A percentile compares a stretch with the other conserved stretches of the same genome.
phyloP scores from a whole-genome alignment of 1,284 basidiomycete genomes.

The Microbotryum intermedium region DNA sequence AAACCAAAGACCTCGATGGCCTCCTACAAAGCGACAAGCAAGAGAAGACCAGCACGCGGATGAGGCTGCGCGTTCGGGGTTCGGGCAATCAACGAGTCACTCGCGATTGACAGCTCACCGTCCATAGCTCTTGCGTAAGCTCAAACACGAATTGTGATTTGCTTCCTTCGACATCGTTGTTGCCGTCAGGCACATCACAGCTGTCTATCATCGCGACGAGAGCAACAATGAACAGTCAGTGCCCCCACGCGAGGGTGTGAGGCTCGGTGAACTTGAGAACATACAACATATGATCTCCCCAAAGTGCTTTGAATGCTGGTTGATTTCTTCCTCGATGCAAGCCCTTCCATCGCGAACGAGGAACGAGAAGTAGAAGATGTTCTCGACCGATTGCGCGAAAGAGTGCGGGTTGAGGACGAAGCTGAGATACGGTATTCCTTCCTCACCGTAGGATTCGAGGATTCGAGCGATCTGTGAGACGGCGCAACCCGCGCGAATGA shows the following conservation, averaged over 20 bases:
- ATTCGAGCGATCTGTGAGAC: slow-evolving; percentile 7
- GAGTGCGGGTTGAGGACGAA: slow-evolving; percentile 79
- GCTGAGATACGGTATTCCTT: slow-evolving; percentile 62
- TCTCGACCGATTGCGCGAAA: slow-evolving; percentile 86
- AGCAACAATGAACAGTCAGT: not conserved
- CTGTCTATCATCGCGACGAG: slow-evolving; percentile 6
- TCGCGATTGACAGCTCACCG: slow-evolving; percentile 45
- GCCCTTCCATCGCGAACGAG: slow-evolving; percentile 65
- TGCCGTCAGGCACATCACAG: slow-evolving; percentile 44
- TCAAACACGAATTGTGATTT: slow-evolving; percentile 78
- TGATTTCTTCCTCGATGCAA: slow-evolving; percentile 22
- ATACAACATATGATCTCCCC: slow-evolving; percentile 67
- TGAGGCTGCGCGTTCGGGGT: not conserved
- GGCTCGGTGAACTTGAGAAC: slow-evolving; percentile 29
- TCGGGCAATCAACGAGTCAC: too few relatives aligned
- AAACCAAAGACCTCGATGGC: slow-evolving; percentile 76
- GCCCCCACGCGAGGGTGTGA: not conserved
- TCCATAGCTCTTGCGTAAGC: slow-evolving; percentile 72
- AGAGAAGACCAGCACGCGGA: not conserved
- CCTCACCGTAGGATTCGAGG: slow-evolving; percentile 20
- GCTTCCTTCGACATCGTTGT: slow-evolving; percentile 53
- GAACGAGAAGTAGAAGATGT: slow-evolving; percentile 86
- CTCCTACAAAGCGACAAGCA: slow-evolving; percentile 44
- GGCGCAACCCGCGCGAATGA: not conserved
- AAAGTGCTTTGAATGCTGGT: slow-evolving; percentile 45